These are phyloP conservation scores for Leishmania guyanensis DNA, from an alignment of 208 protist species.

Conservation along the genomic window DNA sequence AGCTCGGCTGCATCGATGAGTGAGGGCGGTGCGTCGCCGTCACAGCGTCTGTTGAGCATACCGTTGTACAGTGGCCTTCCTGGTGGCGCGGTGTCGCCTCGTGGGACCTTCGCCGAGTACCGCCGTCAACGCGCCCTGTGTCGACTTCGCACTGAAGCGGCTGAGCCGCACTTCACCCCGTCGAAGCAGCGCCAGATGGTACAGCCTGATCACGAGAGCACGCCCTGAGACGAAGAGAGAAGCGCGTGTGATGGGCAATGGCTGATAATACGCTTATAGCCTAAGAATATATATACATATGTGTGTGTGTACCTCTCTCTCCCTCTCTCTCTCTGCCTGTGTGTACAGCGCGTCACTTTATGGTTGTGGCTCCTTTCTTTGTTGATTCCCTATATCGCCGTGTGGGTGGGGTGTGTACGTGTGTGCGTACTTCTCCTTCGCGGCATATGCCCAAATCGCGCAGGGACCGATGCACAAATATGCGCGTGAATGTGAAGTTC, in stretches of 20 bases:
- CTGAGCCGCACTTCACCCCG: conserved; percentile 2
- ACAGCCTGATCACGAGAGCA: conserved; percentile 15
- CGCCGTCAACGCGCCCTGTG: conserved; percentile 28
- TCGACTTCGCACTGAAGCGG: conserved; percentile 17
- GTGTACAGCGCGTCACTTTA: too few relatives aligned
- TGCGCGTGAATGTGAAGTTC: too few relatives aligned
- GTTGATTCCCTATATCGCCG: too few relatives aligned
- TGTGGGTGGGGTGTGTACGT: too few relatives aligned
- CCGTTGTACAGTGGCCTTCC: not conserved
- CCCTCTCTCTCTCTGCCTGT: too few relatives aligned
- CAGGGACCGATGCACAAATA: too few relatives aligned
- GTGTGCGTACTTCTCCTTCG: too few relatives aligned
- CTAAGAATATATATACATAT: not conserved
- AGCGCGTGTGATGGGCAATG: not conserved
- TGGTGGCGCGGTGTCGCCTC: conserved; percentile 5
- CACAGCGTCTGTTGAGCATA: conserved; percentile 18
- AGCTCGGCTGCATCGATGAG: not conserved
- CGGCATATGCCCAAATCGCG: too few relatives aligned
- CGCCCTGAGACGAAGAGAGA: not conserved
- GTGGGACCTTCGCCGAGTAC: conserved; percentile 34
- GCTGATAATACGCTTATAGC: not conserved
- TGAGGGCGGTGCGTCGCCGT: conserved; percentile 3
- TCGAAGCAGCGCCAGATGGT: conserved; percentile 15
- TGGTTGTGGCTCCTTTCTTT: too few relatives aligned
- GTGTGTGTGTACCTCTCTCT: not conserved